Base-by-base conservation (phyloP, 495 filamentous ascomycete genomes). In the Melanomma pulvis-pyrius region DNA sequence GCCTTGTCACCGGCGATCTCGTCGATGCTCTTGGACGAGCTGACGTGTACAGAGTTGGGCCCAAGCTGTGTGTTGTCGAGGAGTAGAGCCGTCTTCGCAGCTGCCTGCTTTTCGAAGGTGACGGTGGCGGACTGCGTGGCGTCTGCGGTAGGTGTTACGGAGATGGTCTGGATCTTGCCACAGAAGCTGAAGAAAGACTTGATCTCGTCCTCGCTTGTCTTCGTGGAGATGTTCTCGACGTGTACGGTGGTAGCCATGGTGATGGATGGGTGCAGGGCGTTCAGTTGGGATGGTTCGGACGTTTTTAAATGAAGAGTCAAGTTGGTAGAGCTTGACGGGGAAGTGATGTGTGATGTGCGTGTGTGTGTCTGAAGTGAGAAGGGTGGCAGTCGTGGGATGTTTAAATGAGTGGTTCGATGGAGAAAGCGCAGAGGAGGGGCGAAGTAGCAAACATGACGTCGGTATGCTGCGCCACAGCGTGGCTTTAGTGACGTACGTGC, bases 171-270 rank as follows among this genome's bases (percentile, higher is more conserved):
- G 77, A 98, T 97, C 82, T 97, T 98, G 73, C 94, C 94, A 76
- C 94, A 98, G 87, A 98, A 98, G 80, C 90, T 94, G 83, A 98
- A 98, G 86, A 98, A 98, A 71, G 96, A 92, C 70, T 86, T 87
- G 65, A 98, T 85, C 78, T 98, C 92, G 79, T 93, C 90, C 77
- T 98, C 91, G 65, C 85, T 83, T 51, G 93, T 96, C 67, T 86
- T 73, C 61, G 81, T 73, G 66, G 89, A 84, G 79, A 98, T 97
- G 79, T 93, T 92, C 80, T 91, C 89, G 67, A 93, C 79, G 73
- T 81, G 76, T 32, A 80, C 78, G 55, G 78, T 80, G 53, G 65
- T 73, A 32, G 78, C 64, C 77, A 78, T 80, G 64, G 48, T 76
- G 61, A 58, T 24, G 30, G 34, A 41, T 34, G 29, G n/a, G 28